Percentiles rank a stretch among this genome's conserved stretches.
Evolutionary conservation across 441 rosid genomes (phyloP).

Genomic region (Gossypium davidsonii): DNA sequence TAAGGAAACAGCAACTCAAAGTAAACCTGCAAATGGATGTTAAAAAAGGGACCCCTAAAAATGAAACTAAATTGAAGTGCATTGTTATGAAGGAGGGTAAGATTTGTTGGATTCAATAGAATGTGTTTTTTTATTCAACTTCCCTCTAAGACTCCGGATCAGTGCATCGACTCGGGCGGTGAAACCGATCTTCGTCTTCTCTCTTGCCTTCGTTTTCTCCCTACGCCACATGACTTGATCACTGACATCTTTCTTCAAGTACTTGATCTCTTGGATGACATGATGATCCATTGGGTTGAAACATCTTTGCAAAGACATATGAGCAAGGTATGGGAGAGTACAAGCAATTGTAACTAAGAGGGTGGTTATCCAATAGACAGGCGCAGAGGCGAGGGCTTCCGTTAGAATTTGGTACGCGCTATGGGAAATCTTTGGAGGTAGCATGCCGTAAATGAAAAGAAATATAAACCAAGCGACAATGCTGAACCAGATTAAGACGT

Average conservation of each 20-base stretch:
- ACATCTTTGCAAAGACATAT: constrained; percentile 74
- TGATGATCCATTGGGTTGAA: constrained; percentile 93
- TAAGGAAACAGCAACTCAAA: background rate
- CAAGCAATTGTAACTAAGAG: constrained; percentile 66
- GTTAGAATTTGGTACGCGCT: constrained; percentile 55
- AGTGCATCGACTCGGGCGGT: constrained; percentile 88
- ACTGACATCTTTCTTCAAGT: constrained; percentile 67
- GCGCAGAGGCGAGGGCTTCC: constrained; percentile 88
- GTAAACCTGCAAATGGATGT: background rate
- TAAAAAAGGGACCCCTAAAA: constrained; percentile 1
- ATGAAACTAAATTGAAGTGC: constrained; percentile 3
- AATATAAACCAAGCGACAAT: constrained; percentile 71
- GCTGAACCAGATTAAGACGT: constrained; percentile 88
- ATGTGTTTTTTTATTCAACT: constrained; percentile 62
- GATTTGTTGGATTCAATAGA: background rate
- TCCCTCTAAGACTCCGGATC: constrained; percentile 72
- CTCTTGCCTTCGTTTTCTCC: constrained; percentile 81
- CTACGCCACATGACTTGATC: constrained; percentile 84
- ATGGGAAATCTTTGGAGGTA: constrained; percentile 59
- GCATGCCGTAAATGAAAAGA: constrained; percentile 73
- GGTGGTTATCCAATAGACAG: constrained; percentile 72
- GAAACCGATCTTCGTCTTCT: constrained; percentile 90
- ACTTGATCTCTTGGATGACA: constrained; percentile 92
- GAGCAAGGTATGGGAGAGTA: constrained; percentile 63
- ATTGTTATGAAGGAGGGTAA: constrained; percentile 35